Conservation (phyloP, 192 early-diverging fungal species). For the Entrophospora sp. region DNA sequence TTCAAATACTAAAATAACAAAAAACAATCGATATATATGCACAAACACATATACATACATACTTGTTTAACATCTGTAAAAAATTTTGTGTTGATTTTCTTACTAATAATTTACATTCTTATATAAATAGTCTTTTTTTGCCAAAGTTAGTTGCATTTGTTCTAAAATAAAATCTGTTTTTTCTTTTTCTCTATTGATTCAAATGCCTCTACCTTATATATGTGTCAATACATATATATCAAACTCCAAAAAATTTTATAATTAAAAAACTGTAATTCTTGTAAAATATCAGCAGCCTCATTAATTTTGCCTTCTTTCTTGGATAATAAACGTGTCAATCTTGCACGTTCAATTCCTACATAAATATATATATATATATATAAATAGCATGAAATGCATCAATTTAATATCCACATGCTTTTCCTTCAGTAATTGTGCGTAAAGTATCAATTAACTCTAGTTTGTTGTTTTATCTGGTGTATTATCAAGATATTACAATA, state of each 20-base stretch:
- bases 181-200: slow-evolving; percentile 97
- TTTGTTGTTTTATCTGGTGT: slow-evolving; percentile 71
- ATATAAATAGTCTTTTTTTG: slow-evolving; percentile 90
- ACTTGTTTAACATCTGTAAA: slow-evolving; percentile 75
- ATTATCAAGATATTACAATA: slow-evolving; percentile 77
- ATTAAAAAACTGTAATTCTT: slow-evolving; percentile 95
- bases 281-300: slow-evolving; percentile 90
- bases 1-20: too few relatives aligned
- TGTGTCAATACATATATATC: too few relatives aligned
- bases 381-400: too few relatives aligned
- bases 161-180: slow-evolving; percentile 99
- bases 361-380: slow-evolving; percentile 67
- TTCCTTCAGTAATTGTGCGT: slow-evolving; percentile 92
- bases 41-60: slow-evolving; percentile 41
- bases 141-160: slow-evolving; percentile 92
- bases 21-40: neutral
- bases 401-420: slow-evolving; percentile 43
- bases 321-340: slow-evolving; percentile 82
- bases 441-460: slow-evolving; percentile 91
- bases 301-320: slow-evolving; percentile 82
- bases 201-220: slow-evolving; percentile 82
- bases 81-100: slow-evolving; percentile 92
- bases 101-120: slow-evolving; percentile 86
- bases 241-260: too few relatives aligned
- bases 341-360: slow-evolving; percentile 96